Percentiles rank a stretch among this genome's conserved stretches.
These are phyloP conservation scores for Phialophora expanda DNA, from an alignment of 2,329 filamentous ascomycete genomes.

Conservation along the genomic window DNA sequence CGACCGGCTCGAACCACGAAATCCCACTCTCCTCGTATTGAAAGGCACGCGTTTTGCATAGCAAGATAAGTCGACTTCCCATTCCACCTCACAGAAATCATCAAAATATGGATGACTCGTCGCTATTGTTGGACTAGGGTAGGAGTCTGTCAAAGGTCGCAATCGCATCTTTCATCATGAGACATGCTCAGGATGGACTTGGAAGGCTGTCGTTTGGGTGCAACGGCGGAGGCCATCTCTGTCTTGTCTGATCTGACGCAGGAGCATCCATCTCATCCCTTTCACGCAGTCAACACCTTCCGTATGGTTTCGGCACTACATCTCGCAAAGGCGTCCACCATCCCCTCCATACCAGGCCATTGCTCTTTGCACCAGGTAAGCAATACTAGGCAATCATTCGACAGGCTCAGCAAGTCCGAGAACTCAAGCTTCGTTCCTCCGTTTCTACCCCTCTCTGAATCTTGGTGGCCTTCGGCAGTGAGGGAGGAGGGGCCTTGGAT, in stretches of 20 bases:
- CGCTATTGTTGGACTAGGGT: not conserved
- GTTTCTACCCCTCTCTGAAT: not conserved
- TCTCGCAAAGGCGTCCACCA: not conserved
- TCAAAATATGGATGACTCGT: not conserved
- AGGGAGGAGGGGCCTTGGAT: slow-evolving; percentile 7
- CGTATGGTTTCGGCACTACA: not conserved
- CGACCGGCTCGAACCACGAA: not conserved
- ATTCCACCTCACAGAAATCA: not conserved
- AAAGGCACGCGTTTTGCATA: not conserved
- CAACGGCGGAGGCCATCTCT: not conserved
- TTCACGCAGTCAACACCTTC: not conserved
- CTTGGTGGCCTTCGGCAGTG: not conserved
- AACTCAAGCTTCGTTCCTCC: not conserved
- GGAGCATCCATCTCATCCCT: not conserved
- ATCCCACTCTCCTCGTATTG: not conserved
- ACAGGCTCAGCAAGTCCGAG: not conserved
- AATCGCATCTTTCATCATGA: not conserved
- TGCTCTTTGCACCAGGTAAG: not conserved
- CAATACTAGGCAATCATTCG: not conserved
- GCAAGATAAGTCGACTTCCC: not conserved
- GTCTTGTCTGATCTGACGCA: not conserved
- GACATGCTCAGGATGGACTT: not conserved
- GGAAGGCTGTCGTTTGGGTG: not conserved
- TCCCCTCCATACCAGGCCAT: not conserved
- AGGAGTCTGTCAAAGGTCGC: not conserved